phyloP scores from a whole-genome alignment of 345 rosid species.

The Eucalyptus cloeziana region DNA sequence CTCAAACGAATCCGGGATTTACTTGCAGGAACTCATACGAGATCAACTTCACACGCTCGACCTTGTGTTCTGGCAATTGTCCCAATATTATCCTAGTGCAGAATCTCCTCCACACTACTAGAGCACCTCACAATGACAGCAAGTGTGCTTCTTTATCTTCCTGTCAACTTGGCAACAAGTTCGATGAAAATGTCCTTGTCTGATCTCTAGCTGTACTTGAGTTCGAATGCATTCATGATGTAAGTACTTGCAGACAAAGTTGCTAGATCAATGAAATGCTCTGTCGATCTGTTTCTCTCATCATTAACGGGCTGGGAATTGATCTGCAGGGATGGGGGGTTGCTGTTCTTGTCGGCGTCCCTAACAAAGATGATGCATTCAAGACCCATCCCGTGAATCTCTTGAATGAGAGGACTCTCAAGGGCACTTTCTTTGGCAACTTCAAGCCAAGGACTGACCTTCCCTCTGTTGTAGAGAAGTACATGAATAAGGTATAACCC shows the following conservation, averaged over 20 bases:
- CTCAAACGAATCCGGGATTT: neutral
- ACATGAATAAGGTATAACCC: slow-evolving; percentile 31
- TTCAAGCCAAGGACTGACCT: slow-evolving; percentile 39
- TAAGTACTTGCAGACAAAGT: slow-evolving; percentile 3
- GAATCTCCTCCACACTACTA: neutral
- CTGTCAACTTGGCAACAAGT: neutral
- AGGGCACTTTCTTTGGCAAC: slow-evolving; percentile 48
- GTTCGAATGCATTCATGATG: slow-evolving; percentile 71
- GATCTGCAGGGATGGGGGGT: slow-evolving; percentile 41
- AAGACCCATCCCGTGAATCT: slow-evolving; percentile 39
- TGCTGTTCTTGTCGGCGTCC: slow-evolving; percentile 39
- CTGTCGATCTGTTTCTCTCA: neutral
- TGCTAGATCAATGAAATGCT: neutral
- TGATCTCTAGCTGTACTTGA: neutral
- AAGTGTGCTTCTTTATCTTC: neutral
- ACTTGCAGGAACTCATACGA: neutral
- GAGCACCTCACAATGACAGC: neutral
- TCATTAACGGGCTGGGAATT: neutral
- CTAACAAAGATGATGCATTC: slow-evolving; percentile 32
- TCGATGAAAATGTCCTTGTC: neutral
- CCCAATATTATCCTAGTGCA: neutral
- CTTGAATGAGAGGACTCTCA: slow-evolving; percentile 33
- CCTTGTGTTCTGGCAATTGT: neutral
- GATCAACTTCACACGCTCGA: neutral
- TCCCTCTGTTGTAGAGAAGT: slow-evolving; percentile 32